A percentile compares a stretch with the other conserved stretches of the same genome.
phyloP scores from a whole-genome alignment of 1,139 yeast species.

The Lodderomyces parapsilosis region DNA sequence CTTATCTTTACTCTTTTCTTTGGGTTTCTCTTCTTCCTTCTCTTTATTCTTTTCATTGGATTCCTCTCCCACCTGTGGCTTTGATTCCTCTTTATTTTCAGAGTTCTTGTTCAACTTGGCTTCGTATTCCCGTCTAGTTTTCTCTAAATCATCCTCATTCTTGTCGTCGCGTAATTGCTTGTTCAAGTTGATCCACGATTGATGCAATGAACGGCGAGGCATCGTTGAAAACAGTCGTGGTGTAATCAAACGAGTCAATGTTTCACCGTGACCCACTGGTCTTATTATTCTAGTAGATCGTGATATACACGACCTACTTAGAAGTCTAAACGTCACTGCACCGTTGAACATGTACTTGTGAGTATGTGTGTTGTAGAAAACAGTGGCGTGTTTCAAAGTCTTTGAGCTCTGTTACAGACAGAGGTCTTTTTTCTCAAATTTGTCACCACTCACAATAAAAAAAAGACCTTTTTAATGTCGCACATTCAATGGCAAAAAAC shows the following conservation, averaged over 20 bases:
- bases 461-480: no score
- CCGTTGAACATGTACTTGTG: slow-evolving; percentile 1
- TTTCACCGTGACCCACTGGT: not conserved
- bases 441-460: not conserved
- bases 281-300: not conserved
- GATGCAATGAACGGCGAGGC: slow-evolving; percentile 5
- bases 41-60: slow-evolving; percentile 20
- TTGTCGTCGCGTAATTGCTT: slow-evolving; percentile 10
- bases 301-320: slow-evolving; percentile 3
- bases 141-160: slow-evolving; percentile 9
- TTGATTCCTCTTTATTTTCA: slow-evolving; percentile 10
- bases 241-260: not conserved
- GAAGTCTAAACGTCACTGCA: slow-evolving; percentile 2
- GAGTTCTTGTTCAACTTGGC: slow-evolving; percentile 10
- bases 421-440: not conserved
- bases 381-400: not conserved
- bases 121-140: slow-evolving; percentile 11
- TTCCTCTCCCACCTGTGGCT: slow-evolving; percentile 11
- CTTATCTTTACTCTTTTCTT: slow-evolving; percentile 17
- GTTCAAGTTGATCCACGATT: slow-evolving; percentile 4
- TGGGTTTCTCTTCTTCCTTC: slow-evolving; percentile 7
- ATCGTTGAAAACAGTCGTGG: slow-evolving; percentile 5
- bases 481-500: no score
- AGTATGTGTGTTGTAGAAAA: no score
- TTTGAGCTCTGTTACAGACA: not conserved